These are phyloP conservation scores for Phlyctochytrium bullatum DNA, from an alignment of 192 early-diverging fungal genomes.

Conservation along the genomic window DNA sequence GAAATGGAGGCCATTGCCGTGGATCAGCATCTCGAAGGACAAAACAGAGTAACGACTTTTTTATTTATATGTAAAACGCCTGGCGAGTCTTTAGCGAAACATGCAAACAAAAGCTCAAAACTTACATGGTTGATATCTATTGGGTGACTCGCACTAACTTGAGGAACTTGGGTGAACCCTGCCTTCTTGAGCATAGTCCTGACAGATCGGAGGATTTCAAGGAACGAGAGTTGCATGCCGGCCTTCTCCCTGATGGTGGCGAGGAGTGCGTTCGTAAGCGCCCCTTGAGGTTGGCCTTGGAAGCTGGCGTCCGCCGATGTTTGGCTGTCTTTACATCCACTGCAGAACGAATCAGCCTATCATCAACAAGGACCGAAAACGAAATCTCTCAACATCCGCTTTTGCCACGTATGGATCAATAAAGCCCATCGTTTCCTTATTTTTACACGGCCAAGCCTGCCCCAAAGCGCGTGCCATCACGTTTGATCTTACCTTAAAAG, in stretches of 20 bases:
- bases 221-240: not conserved
- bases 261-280: not conserved
- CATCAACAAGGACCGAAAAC: not conserved
- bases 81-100: no score
- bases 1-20: not conserved
- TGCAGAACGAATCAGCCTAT: not conserved
- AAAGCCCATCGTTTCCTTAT: not conserved
- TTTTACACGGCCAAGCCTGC: not conserved
- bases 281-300: not conserved
- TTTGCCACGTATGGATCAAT: not conserved
- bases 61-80: no score
- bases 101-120: no score
- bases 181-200: not conserved
- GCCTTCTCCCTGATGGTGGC: not conserved
- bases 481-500: slow-evolving; percentile 2
- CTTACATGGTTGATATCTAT: not conserved
- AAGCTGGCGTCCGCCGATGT: not conserved
- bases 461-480: not conserved
- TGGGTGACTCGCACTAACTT: not conserved
- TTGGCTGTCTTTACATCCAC: not conserved
- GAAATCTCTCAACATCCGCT: not conserved
- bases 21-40: no score
- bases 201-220: not conserved
- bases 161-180: not conserved
- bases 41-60: no score